A percentile compares a stretch with the other conserved stretches of the same genome.
phyloP scores from a whole-genome alignment of 2,329 filamentous ascomycete species.

The Aotearoamyces nothofagi region DNA sequence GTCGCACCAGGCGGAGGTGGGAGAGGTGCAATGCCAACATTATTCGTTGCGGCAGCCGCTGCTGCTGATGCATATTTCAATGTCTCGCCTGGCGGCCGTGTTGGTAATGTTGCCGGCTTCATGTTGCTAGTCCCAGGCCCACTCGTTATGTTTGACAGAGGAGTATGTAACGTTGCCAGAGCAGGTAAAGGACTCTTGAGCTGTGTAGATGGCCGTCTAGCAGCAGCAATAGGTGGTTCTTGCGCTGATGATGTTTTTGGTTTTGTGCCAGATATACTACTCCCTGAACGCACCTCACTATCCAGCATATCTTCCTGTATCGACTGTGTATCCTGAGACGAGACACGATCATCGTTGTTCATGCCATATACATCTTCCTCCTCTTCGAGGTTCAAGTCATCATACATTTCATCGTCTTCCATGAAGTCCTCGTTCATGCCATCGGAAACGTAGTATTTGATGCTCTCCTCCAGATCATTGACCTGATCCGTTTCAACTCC shows the following conservation, averaged over 20 bases:
- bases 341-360: slow-evolving; percentile 67
- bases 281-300: slow-evolving; percentile 29
- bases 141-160: slow-evolving; percentile 45
- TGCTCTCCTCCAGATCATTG: slow-evolving; percentile 76
- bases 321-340: slow-evolving; percentile 91
- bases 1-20: slow-evolving; percentile 70
- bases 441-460: slow-evolving; percentile 89
- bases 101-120: slow-evolving; percentile 84
- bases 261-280: slow-evolving; percentile 29
- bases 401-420: slow-evolving; percentile 90
- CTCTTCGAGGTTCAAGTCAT: slow-evolving; percentile 82
- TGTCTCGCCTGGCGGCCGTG: slow-evolving; percentile 73
- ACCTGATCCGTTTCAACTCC: slow-evolving; percentile 80
- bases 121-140: slow-evolving; percentile 48
- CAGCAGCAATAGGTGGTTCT: slow-evolving; percentile 39
- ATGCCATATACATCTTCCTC: slow-evolving; percentile 84
- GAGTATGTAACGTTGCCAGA: slow-evolving; percentile 74
- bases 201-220: slow-evolving; percentile 70
- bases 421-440: slow-evolving; percentile 80
- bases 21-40: slow-evolving; percentile 82
- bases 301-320: slow-evolving; percentile 72
- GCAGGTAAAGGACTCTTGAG: slow-evolving; percentile 91
- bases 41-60: slow-evolving; percentile 82
- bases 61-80: slow-evolving; percentile 96
- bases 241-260: slow-evolving; percentile 35